A percentile compares a stretch with the other conserved stretches of the same genome.
Evolutionary conservation across 2,329 filamentous ascomycete species (phyloP).

Genomic region (Fusarium buxicola): DNA sequence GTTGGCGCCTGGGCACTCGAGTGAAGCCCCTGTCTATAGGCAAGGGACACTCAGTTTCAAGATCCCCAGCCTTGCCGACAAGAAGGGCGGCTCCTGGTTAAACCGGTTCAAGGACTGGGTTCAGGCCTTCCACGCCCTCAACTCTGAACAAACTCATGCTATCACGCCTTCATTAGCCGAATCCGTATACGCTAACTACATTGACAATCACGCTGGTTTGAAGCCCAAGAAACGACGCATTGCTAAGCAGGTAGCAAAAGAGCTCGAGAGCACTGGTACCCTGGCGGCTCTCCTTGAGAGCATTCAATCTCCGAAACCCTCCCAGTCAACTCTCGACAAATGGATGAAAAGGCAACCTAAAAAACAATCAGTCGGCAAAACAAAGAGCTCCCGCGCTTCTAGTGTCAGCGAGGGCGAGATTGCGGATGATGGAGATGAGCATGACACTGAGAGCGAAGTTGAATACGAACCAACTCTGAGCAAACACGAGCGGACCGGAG

Average conservation of each 20-base stretch:
- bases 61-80: conserved; percentile 45
- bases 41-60: conserved; percentile 39
- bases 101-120: conserved; percentile 52
- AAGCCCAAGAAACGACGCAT: conserved; percentile 50
- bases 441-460: conserved; percentile 43
- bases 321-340: conserved; percentile 16
- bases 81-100: conserved; percentile 50
- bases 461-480: conserved; percentile 43
- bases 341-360: conserved; percentile 15
- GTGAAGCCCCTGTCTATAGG: conserved; percentile 37
- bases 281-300: conserved; percentile 39
- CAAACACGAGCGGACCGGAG: conserved; percentile 21
- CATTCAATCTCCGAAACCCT: conserved; percentile 21
- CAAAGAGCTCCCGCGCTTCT: conserved; percentile 35
- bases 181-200: conserved; percentile 48
- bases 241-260: conserved; percentile 47
- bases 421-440: conserved; percentile 12
- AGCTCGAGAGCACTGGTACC: conserved; percentile 42
- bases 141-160: conserved; percentile 34
- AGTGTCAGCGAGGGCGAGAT: conserved; percentile 37
- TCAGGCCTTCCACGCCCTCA: conserved; percentile 46
- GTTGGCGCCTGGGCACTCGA: conserved; percentile 25
- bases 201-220: conserved; percentile 47
- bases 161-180: conserved; percentile 43
- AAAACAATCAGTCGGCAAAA: conserved; percentile 17